These are phyloP conservation scores for Boletus insuetus DNA, from an alignment of 768 basidiomycete species.

Conservation along the genomic window DNA sequence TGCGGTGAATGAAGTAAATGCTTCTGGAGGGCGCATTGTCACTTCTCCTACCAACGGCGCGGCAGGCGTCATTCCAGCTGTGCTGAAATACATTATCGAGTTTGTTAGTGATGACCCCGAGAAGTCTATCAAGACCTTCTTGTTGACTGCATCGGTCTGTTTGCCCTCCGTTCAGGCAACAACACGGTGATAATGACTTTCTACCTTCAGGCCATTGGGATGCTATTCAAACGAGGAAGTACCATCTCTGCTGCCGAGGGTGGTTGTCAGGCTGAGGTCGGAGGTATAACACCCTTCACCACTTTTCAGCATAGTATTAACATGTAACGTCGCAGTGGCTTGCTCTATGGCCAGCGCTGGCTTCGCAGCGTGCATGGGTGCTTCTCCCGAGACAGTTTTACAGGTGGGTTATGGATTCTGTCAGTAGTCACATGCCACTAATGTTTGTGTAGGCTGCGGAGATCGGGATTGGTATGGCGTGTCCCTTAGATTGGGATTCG, in stretches of 20 bases:
- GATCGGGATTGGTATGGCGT: conserved; percentile 74
- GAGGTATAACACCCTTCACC: conserved; percentile 47
- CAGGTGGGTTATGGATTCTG: conserved; percentile 44
- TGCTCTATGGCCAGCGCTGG: conserved; percentile 95
- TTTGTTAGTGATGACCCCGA: conserved; percentile 91
- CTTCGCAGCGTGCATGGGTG: conserved; percentile 94
- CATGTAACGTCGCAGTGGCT: conserved; percentile 54
- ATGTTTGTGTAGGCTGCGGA: conserved; percentile 62
- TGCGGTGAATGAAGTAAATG: conserved; percentile 94
- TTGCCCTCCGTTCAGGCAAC: background rate
- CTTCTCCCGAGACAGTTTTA: conserved; percentile 76
- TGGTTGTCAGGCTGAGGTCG: conserved; percentile 93
- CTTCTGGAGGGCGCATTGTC: conserved; percentile 89
- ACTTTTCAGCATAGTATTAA: background rate
- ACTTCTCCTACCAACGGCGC: conserved; percentile 95
- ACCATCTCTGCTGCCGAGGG: conserved; percentile 97
- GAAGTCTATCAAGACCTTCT: conserved; percentile 83
- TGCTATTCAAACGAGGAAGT: conserved; percentile 96
- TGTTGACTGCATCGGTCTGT: conserved; percentile 82
- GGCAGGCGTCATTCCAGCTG: conserved; percentile 89
- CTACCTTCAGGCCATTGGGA: conserved; percentile 69
- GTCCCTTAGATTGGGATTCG: background rate
- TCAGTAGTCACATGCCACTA: background rate
- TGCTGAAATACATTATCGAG: conserved; percentile 87
- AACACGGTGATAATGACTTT: conserved; percentile 5